Conservation (phyloP, 768 basidiomycete genomes). For the Lyophyllum decastes region DNA sequence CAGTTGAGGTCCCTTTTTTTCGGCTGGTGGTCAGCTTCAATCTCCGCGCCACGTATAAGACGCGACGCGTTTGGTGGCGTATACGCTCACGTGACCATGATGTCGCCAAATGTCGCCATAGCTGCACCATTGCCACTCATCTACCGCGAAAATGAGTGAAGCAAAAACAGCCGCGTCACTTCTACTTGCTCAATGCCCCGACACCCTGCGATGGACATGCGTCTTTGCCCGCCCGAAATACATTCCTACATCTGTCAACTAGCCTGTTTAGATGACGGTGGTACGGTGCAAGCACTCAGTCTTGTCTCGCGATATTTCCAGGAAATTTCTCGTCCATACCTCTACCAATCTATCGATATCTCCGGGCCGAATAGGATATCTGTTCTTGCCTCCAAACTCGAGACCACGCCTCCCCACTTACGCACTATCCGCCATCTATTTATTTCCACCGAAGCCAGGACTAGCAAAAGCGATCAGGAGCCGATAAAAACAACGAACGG, state of each 20-base stretch:
- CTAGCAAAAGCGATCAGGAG: conserved; percentile 9
- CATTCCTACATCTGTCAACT: conserved; percentile 45
- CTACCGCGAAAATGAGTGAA: neutral
- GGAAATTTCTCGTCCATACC: conserved; percentile 36
- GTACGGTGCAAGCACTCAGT: conserved; percentile 35
- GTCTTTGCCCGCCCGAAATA: conserved; percentile 43
- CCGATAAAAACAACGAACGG: conserved; percentile 5
- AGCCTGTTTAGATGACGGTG: conserved; percentile 41
- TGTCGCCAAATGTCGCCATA: conserved; percentile 27
- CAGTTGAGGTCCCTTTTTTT: too few relatives aligned
- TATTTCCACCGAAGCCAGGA: conserved; percentile 34
- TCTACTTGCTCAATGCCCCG: neutral
- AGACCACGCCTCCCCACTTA: conserved; percentile 32
- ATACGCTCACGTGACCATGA: conserved; percentile 12
- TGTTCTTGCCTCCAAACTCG: conserved; percentile 30
- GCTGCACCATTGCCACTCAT: conserved; percentile 18
- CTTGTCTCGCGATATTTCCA: conserved; percentile 41
- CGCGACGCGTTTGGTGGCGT: neutral
- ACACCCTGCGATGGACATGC: conserved; percentile 25
- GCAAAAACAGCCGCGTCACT: neutral
- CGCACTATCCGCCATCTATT: conserved; percentile 46
- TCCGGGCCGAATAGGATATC: conserved; percentile 27
- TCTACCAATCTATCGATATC: conserved; percentile 41
- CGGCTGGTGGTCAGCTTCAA: neutral
- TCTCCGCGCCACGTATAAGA: neutral